These are phyloP conservation scores for Lachancea thermotolerans DNA, from an alignment of 805 yeast species.

Conservation along the genomic window DNA sequence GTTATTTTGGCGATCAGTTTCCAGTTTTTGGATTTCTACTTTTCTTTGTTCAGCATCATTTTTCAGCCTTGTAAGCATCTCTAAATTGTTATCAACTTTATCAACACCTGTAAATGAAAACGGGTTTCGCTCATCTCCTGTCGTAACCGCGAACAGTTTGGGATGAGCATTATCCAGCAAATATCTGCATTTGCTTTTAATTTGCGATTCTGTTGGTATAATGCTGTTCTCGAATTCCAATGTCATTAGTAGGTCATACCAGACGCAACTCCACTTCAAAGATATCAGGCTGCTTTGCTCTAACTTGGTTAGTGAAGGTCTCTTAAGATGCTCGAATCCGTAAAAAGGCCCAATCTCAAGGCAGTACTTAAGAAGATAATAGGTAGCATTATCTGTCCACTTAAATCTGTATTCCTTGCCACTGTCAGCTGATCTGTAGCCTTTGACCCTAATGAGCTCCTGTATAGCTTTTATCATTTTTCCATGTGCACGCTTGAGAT, in stretches of 20 bases:
- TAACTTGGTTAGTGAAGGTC: background rate
- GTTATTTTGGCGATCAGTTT: background rate
- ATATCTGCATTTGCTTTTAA: background rate
- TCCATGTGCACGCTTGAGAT: constrained; percentile 1
- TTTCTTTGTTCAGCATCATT: constrained; percentile 1
- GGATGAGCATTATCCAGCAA: constrained; percentile 1
- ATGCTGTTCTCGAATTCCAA: background rate
- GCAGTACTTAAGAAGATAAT: background rate
- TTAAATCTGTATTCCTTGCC: constrained; percentile 2
- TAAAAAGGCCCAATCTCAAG: constrained; percentile 3
- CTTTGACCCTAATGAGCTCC: background rate
- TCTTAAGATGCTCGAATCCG: constrained; percentile 1
- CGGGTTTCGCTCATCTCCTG: constrained; percentile 1
- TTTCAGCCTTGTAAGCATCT: constrained; percentile 1
- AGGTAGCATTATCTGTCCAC: background rate
- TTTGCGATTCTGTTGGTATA: constrained; percentile 2
- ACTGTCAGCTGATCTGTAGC: constrained; percentile 1
- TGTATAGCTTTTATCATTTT: constrained; percentile 1
- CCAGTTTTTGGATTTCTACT: constrained; percentile 1
- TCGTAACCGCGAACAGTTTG: constrained; percentile 1
- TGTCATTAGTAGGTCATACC: constrained; percentile 1
- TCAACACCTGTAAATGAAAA: background rate
- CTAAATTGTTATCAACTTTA: background rate
- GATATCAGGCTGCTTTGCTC: constrained; percentile 2
- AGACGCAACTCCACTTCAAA: constrained; percentile 2